A percentile compares a stretch with the other conserved stretches of the same genome.
phyloP scores from a whole-genome alignment of 805 yeast species.

The Myxozyma sirexii region DNA sequence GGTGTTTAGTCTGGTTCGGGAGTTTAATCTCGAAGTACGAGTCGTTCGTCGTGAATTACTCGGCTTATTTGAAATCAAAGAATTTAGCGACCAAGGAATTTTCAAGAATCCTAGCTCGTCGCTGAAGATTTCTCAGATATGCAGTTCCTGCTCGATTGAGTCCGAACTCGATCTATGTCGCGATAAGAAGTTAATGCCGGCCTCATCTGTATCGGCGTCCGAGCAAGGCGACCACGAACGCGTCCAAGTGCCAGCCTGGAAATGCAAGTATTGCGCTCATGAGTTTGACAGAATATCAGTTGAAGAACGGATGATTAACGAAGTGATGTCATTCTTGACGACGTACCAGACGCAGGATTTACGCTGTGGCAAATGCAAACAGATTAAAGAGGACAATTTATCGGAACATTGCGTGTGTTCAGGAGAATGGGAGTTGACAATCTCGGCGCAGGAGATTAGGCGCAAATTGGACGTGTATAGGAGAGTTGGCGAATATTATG shows the following conservation, averaged over 20 bases:
- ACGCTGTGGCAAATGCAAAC: constrained; percentile 75
- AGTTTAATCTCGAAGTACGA: constrained; percentile 71
- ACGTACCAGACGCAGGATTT: constrained; percentile 77
- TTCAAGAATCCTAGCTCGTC: constrained; percentile 77
- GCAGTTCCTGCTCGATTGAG: constrained; percentile 75
- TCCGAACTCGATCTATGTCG: constrained; percentile 82
- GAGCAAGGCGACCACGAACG: neutral
- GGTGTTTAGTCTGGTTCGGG: constrained; percentile 65
- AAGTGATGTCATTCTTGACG: constrained; percentile 58
- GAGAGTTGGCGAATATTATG: constrained; percentile 63
- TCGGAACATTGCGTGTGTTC: constrained; percentile 82
- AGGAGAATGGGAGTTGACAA: constrained; percentile 74
- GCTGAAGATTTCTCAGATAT: constrained; percentile 66
- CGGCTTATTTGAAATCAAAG: constrained; percentile 73
- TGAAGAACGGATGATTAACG: constrained; percentile 77
- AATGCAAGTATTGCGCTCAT: constrained; percentile 67
- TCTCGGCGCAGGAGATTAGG: constrained; percentile 50
- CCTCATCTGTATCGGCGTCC: neutral
- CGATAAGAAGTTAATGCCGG: constrained; percentile 51
- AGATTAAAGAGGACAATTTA: constrained; percentile 67
- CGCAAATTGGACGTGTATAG: constrained; percentile 53
- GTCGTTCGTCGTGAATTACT: constrained; percentile 74
- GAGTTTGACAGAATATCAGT: constrained; percentile 66
- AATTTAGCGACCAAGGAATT: constrained; percentile 74
- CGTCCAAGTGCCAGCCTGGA: constrained; percentile 48